Percentiles rank a stretch among this genome's conserved stretches.
Conservation (phyloP, 2,329 filamentous ascomycete species). For the Fusarium solani-melongenae region DNA sequence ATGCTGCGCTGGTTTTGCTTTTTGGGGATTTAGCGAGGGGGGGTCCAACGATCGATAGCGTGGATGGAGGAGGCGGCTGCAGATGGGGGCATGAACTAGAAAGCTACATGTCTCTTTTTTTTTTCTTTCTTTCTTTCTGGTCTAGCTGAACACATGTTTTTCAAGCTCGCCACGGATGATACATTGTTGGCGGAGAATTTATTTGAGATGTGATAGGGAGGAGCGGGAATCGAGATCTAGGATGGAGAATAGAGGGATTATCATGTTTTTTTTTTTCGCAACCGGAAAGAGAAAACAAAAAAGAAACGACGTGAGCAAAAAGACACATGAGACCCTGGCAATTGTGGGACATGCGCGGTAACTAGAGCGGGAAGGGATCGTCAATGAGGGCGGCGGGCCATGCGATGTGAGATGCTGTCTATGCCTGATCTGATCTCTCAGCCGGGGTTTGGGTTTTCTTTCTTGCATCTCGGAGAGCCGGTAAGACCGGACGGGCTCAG, state of each 20-base stretch:
- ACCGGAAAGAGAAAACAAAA: background rate
- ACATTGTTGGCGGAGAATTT: background rate
- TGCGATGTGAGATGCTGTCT: background rate
- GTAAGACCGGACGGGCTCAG: background rate
- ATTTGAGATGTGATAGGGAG: background rate
- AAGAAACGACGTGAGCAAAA: background rate
- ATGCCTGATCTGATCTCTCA: background rate
- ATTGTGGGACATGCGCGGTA: background rate
- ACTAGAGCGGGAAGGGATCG: background rate
- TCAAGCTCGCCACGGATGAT: background rate
- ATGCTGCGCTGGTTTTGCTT: background rate
- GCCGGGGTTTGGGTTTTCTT: background rate
- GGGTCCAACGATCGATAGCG: background rate
- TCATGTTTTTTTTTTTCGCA: background rate
- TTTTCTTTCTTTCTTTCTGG: background rate
- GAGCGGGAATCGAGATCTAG: background rate
- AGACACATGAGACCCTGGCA: background rate
- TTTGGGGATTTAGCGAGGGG: background rate
- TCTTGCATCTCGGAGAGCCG: background rate
- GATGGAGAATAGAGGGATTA: background rate
- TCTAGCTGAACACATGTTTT: background rate
- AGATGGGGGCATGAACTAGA: conserved; percentile 1
- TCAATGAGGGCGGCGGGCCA: background rate
- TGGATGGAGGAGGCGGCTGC: background rate
- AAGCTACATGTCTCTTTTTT: background rate